Evolutionary conservation across 257 asterid genomes (phyloP).

Genomic region (Mitragyna speciosa): DNA sequence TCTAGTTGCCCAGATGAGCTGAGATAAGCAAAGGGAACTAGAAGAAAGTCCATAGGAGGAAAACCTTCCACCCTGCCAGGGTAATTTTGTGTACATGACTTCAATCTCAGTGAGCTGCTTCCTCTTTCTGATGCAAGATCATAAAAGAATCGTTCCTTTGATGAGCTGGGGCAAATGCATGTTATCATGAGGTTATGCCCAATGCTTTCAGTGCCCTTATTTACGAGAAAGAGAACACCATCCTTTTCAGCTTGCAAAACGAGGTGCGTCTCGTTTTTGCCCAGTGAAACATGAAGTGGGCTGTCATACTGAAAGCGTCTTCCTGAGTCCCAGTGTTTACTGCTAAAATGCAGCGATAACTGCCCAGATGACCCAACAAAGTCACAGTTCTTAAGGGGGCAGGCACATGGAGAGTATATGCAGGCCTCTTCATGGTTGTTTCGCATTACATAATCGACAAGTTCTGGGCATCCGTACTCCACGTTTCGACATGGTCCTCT

Average conservation of each 20-base stretch:
- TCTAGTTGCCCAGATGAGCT: constrained; percentile 58
- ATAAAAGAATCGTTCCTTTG: constrained; percentile 60
- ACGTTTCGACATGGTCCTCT: constrained; percentile 67
- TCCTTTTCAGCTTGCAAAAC: constrained; percentile 85
- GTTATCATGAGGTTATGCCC: constrained; percentile 72
- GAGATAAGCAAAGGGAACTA: constrained; percentile 67
- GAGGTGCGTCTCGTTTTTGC: constrained; percentile 70
- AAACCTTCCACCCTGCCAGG: constrained; percentile 78
- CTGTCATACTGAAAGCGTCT: constrained; percentile 74
- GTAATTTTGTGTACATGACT: constrained; percentile 61
- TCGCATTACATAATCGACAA: constrained; percentile 48
- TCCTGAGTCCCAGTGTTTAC: constrained; percentile 82
- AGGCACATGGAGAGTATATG: constrained; percentile 64
- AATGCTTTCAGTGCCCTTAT: constrained; percentile 66
- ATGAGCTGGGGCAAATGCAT: constrained; percentile 74
- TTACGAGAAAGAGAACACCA: constrained; percentile 69
- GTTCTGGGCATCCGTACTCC: constrained; percentile 71
- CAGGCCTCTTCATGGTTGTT: constrained; percentile 74
- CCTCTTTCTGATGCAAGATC: constrained; percentile 80
- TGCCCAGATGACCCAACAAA: constrained; percentile 63
- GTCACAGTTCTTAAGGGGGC: constrained; percentile 70
- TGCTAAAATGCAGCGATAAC: constrained; percentile 72
- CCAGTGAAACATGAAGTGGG: constrained; percentile 62
- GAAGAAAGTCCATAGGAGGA: constrained; percentile 71
- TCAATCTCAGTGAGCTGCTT: constrained; percentile 76